phyloP scores from a whole-genome alignment of 1,139 yeast species.

The Candida anutae region DNA sequence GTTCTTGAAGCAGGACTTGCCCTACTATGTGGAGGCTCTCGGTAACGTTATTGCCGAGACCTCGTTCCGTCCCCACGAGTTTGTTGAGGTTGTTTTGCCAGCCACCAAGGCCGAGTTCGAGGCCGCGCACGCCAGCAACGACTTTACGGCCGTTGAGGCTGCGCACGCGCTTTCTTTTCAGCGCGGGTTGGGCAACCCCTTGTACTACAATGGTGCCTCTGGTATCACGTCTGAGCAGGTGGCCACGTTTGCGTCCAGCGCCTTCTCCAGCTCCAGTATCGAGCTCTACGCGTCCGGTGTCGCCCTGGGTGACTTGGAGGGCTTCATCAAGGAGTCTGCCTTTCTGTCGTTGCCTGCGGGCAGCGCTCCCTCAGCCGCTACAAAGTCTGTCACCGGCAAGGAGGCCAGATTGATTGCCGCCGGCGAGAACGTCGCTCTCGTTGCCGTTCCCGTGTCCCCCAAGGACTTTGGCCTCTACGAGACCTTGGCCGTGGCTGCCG shows the following conservation, averaged over 20 bases:
- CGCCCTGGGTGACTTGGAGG: constrained; percentile 57
- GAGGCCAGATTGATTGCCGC: constrained; percentile 65
- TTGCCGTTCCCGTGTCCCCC: constrained; percentile 73
- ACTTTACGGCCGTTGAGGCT: constrained; percentile 63
- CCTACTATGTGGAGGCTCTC: constrained; percentile 83
- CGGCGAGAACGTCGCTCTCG: constrained; percentile 65
- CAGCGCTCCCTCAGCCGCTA: constrained; percentile 30
- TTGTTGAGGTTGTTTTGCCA: constrained; percentile 75
- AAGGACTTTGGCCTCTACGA: constrained; percentile 62
- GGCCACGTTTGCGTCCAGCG: constrained; percentile 63
- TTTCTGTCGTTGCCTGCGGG: constrained; percentile 61
- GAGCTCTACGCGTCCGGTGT: constrained; percentile 72
- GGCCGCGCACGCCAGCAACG: constrained; percentile 43
- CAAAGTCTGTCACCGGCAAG: constrained; percentile 52
- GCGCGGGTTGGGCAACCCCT: constrained; percentile 81
- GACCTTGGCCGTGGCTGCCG: constrained; percentile 66
- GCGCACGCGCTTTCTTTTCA: constrained; percentile 81
- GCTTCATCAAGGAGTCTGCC: constrained; percentile 60
- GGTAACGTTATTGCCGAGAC: constrained; percentile 72
- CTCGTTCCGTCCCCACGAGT: constrained; percentile 75
- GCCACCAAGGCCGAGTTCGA: constrained; percentile 54
- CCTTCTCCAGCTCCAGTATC: constrained; percentile 46
- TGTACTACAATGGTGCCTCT: constrained; percentile 61
- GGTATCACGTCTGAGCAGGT: constrained; percentile 56
- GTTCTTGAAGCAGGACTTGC: constrained; percentile 83